Evolutionary conservation across 345 rosid genomes (phyloP), one percentile per base, ranked within the genome.

Genomic region (Dipteronia dyeriana): DNA sequence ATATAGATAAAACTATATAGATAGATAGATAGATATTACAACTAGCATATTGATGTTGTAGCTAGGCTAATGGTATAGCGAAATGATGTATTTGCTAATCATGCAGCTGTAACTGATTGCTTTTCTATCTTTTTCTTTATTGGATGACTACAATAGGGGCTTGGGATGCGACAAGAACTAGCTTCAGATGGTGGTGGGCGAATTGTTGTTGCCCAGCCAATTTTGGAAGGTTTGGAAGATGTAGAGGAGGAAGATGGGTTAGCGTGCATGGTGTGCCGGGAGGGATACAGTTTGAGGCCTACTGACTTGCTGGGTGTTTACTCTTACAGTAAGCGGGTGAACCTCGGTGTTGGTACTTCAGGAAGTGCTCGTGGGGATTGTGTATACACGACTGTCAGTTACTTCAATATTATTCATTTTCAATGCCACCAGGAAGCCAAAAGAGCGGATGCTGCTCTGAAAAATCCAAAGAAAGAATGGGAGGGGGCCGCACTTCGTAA

Each of bases 381-480:
- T 68, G 98, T 96, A 73, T 96, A 96, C 82, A 96, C 99, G 51
- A 91, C 99, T n/a, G 98, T 96, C 49, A 96, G 99, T 82, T 94
- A 87, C 51, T 96, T 96, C 84, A 94, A 94, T 78, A 90, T 89
- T 14, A 94, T 96, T 87, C 98, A 96, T 82, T 96, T 96, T 87
- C 99, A 92, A 76, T 96, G 99, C 83, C 99, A 96, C 82, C 99
- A 92, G 82, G 99, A 96, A 81, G 99, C 99, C n/a, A 96, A 94
- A 84, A 87, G 97, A 83, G 99, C 99, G 7, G 99, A 96, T 79
- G 91, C 98, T 75, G 95, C 93, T 71, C 91, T 92, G 75, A 94
- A n/a, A 85, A 96, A 82, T 79, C 98, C 98, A 5, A 96, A 96
- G 92, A 96, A 96, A 91, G 99, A 96, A 89, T 96, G 99, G 99